A percentile compares a stretch with the other conserved stretches of the same genome.
These are phyloP conservation scores for Hypoxylon sp. DNA, from an alignment of 2,329 filamentous ascomycete genomes.

Conservation along the genomic window DNA sequence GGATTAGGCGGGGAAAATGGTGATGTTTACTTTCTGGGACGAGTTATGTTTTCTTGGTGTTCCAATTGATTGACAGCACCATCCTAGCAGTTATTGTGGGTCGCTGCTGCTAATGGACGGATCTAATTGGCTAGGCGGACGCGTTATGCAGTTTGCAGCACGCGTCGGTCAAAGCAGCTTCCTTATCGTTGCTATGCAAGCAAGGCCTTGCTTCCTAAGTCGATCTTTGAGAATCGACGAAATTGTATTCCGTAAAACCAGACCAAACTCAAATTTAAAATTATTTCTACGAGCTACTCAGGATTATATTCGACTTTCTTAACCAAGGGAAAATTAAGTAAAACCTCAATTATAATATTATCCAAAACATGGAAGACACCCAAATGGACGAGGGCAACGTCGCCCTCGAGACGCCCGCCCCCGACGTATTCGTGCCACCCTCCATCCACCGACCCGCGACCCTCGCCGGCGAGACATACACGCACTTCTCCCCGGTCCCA, in stretches of 20 bases:
- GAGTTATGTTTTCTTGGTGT: constrained; percentile 19
- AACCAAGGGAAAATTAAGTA: no score
- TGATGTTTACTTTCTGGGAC: constrained; percentile 32
- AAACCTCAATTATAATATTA: not conserved
- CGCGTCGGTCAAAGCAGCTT: no score
- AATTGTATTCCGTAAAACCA: no score
- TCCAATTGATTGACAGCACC: constrained; percentile 36
- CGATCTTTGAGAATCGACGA: no score
- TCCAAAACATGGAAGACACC: constrained; percentile 51
- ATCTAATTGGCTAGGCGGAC: constrained; percentile 28
- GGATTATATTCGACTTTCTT: no score
- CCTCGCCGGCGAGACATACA: constrained; percentile 72
- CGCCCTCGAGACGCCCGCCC: constrained; percentile 47
- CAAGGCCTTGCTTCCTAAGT: no score
- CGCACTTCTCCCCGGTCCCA: constrained; percentile 76
- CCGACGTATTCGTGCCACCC: constrained; percentile 69
- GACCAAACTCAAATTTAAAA: no score
- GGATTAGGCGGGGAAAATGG: constrained; percentile 22
- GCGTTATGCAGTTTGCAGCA: constrained; percentile 32
- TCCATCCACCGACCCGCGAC: constrained; percentile 68
- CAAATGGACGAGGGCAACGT: constrained; percentile 49
- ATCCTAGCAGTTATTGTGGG: constrained; percentile 26
- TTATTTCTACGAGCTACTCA: no score
- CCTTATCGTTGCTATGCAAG: no score
- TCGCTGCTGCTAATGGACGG: constrained; percentile 2